These are phyloP conservation scores for Sporisorium sorghi DNA, from an alignment of 1,284 basidiomycete species.

Conservation along the genomic window DNA sequence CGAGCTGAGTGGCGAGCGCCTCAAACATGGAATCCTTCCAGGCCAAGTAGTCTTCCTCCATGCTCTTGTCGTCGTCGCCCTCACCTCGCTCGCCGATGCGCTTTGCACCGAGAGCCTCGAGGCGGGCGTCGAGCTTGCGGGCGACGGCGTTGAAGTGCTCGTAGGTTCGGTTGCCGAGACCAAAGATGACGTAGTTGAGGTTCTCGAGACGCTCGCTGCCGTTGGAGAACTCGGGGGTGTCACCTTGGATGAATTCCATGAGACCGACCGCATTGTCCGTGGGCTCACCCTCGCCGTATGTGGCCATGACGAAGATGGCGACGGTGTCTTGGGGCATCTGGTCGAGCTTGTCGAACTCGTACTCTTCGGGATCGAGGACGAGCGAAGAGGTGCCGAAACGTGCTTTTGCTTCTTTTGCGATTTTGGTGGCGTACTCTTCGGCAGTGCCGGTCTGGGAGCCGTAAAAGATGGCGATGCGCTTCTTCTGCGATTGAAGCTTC, in stretches of 20 bases:
- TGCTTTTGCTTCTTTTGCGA: slow-evolving; percentile 68
- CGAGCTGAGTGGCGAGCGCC: slow-evolving; percentile 81
- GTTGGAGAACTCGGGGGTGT: slow-evolving; percentile 85
- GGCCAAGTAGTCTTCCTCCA: slow-evolving; percentile 99
- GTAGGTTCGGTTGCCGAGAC: slow-evolving; percentile 88
- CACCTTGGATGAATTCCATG: slow-evolving; percentile 89
- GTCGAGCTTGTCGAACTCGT: slow-evolving; percentile 96
- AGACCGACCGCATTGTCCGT: slow-evolving; percentile 97
- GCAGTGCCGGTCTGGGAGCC: slow-evolving; percentile 68
- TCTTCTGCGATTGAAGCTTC: slow-evolving; percentile 63
- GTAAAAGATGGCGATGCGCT: slow-evolving; percentile 68
- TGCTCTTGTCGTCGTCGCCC: slow-evolving; percentile 98
- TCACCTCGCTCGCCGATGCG: slow-evolving; percentile 92
- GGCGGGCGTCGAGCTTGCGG: slow-evolving; percentile 80
- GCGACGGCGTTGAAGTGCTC: slow-evolving; percentile 88
- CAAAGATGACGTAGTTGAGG: slow-evolving; percentile 94
- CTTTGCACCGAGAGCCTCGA: slow-evolving; percentile 83
- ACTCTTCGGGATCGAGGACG: slow-evolving; percentile 71
- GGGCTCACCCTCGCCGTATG: slow-evolving; percentile 98
- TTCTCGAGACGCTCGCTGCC: slow-evolving; percentile 82
- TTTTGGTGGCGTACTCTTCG: slow-evolving; percentile 67
- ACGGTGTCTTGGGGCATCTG: slow-evolving; percentile 85
- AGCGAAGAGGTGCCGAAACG: slow-evolving; percentile 67
- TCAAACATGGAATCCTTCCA: slow-evolving; percentile 99
- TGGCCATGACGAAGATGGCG: slow-evolving; percentile 94